Evolutionary conservation across 176 grass and related monocot species (phyloP), one percentile per base, ranked within the genome.

Genomic region (Puccinellia tenuiflora): DNA sequence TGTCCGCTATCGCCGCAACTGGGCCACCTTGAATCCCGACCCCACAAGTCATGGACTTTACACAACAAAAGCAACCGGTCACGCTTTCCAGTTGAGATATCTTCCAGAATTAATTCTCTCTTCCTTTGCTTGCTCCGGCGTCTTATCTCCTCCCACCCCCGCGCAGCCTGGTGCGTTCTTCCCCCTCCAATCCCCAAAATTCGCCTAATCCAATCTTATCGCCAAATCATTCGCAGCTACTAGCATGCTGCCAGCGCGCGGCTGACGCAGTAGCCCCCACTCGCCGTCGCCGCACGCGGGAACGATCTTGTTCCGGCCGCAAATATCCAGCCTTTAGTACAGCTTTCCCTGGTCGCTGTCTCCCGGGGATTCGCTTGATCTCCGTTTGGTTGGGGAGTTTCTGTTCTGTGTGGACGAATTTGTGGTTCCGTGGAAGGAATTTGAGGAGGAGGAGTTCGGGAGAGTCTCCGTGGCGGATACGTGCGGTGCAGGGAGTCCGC

Each of bases 121-220:
- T 34, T 38, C 29, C 54, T 74, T 74, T 76, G 70, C 82, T 76
- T 84, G 57, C 9, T 65, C 45, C 55, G 73, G 67, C 79, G 79
- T 79, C 88, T 86, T 90, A 90, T 90, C 88, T 75, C 45, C 79
- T 86, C 42, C 53, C 16, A 42, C 39, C 45, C 42, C 60, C 14
- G 9, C 51, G 28, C 38, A 39, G 67, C 51, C 33, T 67, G 76
- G 65, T 74, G 83, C 40, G 75, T 74, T 79, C 88, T 66, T 75
- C 46, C 70, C 33, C 46, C 45, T 74, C 45, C 78, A 39, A 82
- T 82, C 24, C 61, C 78, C 60, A 1, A 63, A 21, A 13, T 31
- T 7, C 80, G 68, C 77, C 70, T 62, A 76, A 89, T 76, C 78
- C 42, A 50, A 77, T 31, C 88, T 72, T 89, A 82, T 86, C 88